These are phyloP conservation scores for Myxozyma kluyveri DNA, from an alignment of 805 yeast species.

Conservation along the genomic window DNA sequence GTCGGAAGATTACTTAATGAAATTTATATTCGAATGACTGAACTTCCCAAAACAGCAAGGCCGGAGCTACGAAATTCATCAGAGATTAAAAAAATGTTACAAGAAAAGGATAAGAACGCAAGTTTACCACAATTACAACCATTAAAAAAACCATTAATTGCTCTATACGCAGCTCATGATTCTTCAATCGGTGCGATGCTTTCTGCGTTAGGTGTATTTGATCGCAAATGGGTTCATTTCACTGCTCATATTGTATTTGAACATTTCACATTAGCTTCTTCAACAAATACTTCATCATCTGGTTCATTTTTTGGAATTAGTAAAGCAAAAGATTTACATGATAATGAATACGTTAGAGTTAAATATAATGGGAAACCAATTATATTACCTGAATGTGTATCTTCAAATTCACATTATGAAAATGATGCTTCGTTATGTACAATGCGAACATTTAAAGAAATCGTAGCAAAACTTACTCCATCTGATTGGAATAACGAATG, in stretches of 20 bases:
- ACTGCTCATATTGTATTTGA: constrained; percentile 29
- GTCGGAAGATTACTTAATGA: constrained; percentile 29
- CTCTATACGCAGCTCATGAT: constrained; percentile 31
- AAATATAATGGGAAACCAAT: constrained; percentile 28
- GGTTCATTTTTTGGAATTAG: not conserved
- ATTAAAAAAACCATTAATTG: constrained; percentile 3
- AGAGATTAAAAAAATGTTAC: constrained; percentile 14
- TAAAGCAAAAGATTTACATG: not conserved
- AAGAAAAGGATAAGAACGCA: not conserved
- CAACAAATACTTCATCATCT: not conserved
- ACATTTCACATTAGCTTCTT: constrained; percentile 11
- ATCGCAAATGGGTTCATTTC: constrained; percentile 26
- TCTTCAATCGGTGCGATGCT: constrained; percentile 29
- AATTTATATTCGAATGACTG: constrained; percentile 21
- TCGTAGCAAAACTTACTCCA: constrained; percentile 9
- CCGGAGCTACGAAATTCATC: constrained; percentile 6
- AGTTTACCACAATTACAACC: constrained; percentile 5
- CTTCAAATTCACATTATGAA: constrained; percentile 4
- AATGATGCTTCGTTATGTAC: constrained; percentile 21
- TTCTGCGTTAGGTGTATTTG: constrained; percentile 28
- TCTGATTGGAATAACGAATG: constrained; percentile 8
- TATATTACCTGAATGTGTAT: constrained; percentile 23
- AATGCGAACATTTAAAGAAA: constrained; percentile 12
- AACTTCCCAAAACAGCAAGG: not conserved
- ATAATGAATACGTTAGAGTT: constrained; percentile 22